Evolutionary conservation across 2,329 filamentous ascomycete species (phyloP).

Genomic region (Aspergillus spinulosporus): DNA sequence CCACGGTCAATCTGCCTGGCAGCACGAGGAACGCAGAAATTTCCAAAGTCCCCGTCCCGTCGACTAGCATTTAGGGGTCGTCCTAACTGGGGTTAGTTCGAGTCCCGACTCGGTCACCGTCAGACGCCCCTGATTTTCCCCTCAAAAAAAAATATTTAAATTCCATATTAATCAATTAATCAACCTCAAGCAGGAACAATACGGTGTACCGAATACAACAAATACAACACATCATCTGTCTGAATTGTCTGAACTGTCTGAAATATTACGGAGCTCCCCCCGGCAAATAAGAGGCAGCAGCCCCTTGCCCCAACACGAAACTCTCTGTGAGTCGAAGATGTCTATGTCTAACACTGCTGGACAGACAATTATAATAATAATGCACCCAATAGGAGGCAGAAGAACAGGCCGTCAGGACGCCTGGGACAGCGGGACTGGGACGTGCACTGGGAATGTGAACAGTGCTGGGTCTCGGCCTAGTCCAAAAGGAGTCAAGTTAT

Average conservation of each 20-base stretch:
- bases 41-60: slow-evolving; percentile 1
- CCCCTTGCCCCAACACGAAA: neutral
- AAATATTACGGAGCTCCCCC: neutral
- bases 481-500: neutral
- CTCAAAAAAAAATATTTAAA: neutral
- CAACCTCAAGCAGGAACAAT: neutral
- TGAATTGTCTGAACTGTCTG: neutral
- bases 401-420: neutral
- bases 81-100: slow-evolving; percentile 1
- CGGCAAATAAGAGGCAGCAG: slow-evolving; percentile 1
- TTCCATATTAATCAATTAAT: neutral
- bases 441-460: slow-evolving; percentile 5
- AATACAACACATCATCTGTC: neutral
- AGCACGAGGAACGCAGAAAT: slow-evolving; percentile 10
- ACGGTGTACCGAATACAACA: neutral
- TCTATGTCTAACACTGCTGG: neutral
- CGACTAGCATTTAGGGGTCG: slow-evolving; percentile 6
- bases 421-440: neutral
- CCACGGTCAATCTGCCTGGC: neutral
- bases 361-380: slow-evolving; percentile 1
- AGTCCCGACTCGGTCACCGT: slow-evolving; percentile 7
- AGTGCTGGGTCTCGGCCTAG: neutral
- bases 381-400: slow-evolving; percentile 7
- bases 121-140: neutral
- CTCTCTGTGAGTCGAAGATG: neutral